Percentiles rank a stretch among this genome's conserved stretches.
Conservation (phyloP, 2,329 filamentous ascomycete genomes). For the Alternaria incomplexa region DNA sequence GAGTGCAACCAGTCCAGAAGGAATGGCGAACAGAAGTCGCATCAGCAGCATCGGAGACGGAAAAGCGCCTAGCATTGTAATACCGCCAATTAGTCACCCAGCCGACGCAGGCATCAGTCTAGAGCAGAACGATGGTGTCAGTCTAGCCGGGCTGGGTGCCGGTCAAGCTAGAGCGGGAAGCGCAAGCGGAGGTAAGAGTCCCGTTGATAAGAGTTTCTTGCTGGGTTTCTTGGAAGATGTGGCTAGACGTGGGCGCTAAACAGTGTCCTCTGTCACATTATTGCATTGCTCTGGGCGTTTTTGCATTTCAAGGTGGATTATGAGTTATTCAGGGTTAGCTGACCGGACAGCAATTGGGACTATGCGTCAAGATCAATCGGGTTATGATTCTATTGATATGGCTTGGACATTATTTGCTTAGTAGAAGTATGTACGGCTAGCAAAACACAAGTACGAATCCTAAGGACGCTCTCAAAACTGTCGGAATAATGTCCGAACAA, state of each 20-base stretch:
- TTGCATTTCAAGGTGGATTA: not conserved
- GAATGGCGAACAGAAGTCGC: constrained; percentile 35
- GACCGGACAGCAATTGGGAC: not conserved
- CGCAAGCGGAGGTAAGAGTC: constrained; percentile 42
- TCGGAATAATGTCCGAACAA: not conserved
- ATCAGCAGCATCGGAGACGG: constrained; percentile 45
- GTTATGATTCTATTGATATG: not conserved
- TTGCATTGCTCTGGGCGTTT: not conserved
- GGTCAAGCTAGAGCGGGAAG: constrained; percentile 6
- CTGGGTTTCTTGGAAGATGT: constrained; percentile 73
- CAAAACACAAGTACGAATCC: not conserved
- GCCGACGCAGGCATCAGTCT: not conserved
- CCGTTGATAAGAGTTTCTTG: constrained; percentile 77
- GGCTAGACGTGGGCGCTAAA: constrained; percentile 37
- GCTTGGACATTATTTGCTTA: not conserved
- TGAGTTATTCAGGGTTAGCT: not conserved
- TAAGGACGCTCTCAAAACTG: not conserved
- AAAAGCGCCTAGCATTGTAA: constrained; percentile 21
- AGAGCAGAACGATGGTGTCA: not conserved
- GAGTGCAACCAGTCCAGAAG: constrained; percentile 33
- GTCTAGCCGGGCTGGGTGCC: constrained; percentile 1
- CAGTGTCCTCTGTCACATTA: not conserved
- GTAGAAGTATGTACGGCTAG: not conserved
- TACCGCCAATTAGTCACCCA: constrained; percentile 24
- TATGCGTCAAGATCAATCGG: not conserved